Conservation (phyloP, 2,329 filamentous ascomycete genomes). For the Pseudogymnoascus sp. region DNA sequence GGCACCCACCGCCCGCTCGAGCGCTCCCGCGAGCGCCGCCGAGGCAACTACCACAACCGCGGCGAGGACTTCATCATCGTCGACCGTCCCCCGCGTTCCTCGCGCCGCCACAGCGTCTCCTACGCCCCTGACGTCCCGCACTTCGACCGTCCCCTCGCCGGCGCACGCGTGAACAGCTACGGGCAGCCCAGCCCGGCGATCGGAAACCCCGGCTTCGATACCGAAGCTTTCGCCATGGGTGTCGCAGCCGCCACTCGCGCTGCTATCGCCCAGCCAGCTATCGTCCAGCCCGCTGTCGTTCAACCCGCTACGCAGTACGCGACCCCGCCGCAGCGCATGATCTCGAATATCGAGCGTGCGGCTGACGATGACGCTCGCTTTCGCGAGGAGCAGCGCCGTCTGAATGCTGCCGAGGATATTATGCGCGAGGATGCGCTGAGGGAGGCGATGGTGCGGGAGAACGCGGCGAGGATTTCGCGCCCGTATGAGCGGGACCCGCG, state of each 20-base stretch:
- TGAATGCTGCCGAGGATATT: background rate
- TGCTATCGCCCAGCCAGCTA: background rate
- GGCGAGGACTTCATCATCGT: conserved; percentile 13
- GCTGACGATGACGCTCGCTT: background rate
- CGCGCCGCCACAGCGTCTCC: background rate
- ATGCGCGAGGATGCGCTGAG: background rate
- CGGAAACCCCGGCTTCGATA: background rate
- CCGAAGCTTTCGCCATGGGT: background rate
- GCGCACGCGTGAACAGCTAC: background rate
- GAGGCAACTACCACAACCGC: conserved; percentile 16
- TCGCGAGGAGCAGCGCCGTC: background rate
- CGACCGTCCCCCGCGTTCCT: background rate
- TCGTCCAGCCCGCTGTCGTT: background rate
- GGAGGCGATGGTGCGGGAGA: background rate
- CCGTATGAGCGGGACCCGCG: background rate
- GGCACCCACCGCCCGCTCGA: conserved; percentile 19
- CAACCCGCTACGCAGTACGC: background rate
- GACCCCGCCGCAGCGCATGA: background rate
- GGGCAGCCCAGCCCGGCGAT: background rate
- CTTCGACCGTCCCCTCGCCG: background rate
- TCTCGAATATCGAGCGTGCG: background rate
- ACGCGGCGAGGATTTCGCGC: background rate
- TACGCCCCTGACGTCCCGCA: conserved; percentile 20
- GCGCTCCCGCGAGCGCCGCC: conserved; percentile 16
- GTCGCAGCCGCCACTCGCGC: background rate